Percentiles rank a stretch among this genome's conserved stretches.
Evolutionary conservation across 2,329 filamentous ascomycete genomes (phyloP).

Genomic region (Amphichorda felina): DNA sequence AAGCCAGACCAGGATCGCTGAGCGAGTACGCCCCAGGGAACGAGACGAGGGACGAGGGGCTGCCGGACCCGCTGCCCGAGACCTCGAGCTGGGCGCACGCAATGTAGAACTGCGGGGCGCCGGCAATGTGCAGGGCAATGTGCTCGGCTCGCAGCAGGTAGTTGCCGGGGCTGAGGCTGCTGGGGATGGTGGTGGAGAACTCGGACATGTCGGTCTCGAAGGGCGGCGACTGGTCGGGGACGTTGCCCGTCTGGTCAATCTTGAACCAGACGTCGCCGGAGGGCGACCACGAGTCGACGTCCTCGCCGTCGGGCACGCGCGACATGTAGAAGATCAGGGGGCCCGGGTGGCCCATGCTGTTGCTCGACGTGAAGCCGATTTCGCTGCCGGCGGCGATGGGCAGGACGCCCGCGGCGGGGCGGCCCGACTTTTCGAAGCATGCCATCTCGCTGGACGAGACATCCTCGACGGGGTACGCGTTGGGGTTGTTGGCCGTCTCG

Average conservation of each 20-base stretch:
- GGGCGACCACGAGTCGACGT: slow-evolving; percentile 18
- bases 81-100: slow-evolving; percentile 13
- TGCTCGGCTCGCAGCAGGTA: slow-evolving; percentile 29
- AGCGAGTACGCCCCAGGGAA: slow-evolving; percentile 23
- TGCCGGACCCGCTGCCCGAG: slow-evolving; percentile 14
- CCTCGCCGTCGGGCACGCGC: slow-evolving; percentile 19
- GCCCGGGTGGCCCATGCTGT: slow-evolving; percentile 23
- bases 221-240: slow-evolving; percentile 33
- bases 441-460: slow-evolving; percentile 18
- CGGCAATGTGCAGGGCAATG: slow-evolving; percentile 27
- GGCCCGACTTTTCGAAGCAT: slow-evolving; percentile 16
- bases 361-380: slow-evolving; percentile 24
- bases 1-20: slow-evolving; percentile 19
- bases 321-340: slow-evolving; percentile 24
- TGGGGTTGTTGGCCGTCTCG: slow-evolving; percentile 21
- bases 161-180: slow-evolving; percentile 23
- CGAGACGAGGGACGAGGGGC: slow-evolving; percentile 19
- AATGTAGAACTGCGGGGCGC: slow-evolving; percentile 13
- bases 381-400: slow-evolving; percentile 23
- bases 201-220: slow-evolving; percentile 35
- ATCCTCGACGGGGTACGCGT: slow-evolving; percentile 16
- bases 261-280: slow-evolving; percentile 23
- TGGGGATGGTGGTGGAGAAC: slow-evolving; percentile 26
- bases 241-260: slow-evolving; percentile 16
- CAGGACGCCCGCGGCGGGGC: slow-evolving; percentile 9